These are phyloP conservation scores for Alternaria angustiovoidea DNA, from an alignment of 2,329 filamentous ascomycete genomes.

Conservation along the genomic window DNA sequence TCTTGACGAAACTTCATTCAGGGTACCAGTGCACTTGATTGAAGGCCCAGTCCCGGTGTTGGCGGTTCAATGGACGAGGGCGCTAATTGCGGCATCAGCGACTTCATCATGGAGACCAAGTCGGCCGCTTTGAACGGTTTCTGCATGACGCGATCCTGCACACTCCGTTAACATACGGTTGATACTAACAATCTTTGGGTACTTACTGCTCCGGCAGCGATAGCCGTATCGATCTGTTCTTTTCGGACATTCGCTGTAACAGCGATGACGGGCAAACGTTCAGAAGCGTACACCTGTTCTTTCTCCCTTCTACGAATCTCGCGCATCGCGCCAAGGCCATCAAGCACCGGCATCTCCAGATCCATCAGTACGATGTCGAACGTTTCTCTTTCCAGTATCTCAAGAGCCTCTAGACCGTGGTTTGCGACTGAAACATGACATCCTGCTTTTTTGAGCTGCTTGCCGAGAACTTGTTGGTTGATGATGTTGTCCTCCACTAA, in stretches of 20 bases:
- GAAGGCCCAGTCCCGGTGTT: slow-evolving; percentile 18
- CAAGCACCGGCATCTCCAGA: slow-evolving; percentile 65
- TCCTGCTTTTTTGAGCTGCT: slow-evolving; percentile 46
- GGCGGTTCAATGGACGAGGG: slow-evolving; percentile 29
- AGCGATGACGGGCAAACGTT: slow-evolving; percentile 45
- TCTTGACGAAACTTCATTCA: slow-evolving; percentile 6
- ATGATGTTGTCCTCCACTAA: slow-evolving; percentile 53
- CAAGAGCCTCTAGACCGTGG: slow-evolving; percentile 50
- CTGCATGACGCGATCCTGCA: slow-evolving; percentile 46
- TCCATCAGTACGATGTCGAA: slow-evolving; percentile 57
- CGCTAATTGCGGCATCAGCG: slow-evolving; percentile 33
- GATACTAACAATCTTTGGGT: background rate
- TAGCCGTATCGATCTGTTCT: slow-evolving; percentile 47
- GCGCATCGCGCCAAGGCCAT: slow-evolving; percentile 53
- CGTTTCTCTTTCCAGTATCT: slow-evolving; percentile 35
- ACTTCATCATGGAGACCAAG: slow-evolving; percentile 47
- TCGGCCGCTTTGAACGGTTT: slow-evolving; percentile 49
- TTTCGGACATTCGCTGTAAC: slow-evolving; percentile 50
- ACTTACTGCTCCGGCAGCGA: slow-evolving; percentile 46
- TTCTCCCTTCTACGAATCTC: slow-evolving; percentile 56
- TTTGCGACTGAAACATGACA: slow-evolving; percentile 44
- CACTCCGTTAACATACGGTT: slow-evolving; percentile 2
- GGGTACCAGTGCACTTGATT: slow-evolving; percentile 24
- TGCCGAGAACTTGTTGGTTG: slow-evolving; percentile 50
- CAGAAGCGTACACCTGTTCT: slow-evolving; percentile 24